Evolutionary conservation across 257 asterid species (phyloP).

Genomic region (Scutellaria baicalensis): DNA sequence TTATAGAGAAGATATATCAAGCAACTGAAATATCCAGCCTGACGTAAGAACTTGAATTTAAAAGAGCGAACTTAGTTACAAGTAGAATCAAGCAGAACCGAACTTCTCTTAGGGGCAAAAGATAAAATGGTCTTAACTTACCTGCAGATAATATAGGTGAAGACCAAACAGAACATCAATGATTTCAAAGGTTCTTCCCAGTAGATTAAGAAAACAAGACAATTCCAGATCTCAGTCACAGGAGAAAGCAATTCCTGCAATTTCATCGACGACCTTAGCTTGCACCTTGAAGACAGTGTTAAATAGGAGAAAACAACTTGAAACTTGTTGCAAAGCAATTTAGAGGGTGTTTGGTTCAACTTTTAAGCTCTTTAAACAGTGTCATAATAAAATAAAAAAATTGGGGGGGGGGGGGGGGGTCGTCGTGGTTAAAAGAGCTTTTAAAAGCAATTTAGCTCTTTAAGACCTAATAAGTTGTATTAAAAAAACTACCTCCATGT

Average conservation of each 20-base stretch:
- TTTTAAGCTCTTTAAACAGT: background rate
- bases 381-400: background rate
- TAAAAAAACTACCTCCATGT: background rate
- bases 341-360: background rate
- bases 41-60: background rate
- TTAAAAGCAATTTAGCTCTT: background rate
- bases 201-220: conserved; percentile 52
- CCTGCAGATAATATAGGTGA: conserved; percentile 61
- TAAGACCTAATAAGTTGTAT: background rate
- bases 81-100: background rate
- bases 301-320: too few species aligned
- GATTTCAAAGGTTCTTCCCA: conserved; percentile 85
- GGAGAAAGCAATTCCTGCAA: conserved; percentile 93
- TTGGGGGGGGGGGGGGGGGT: too few species aligned
- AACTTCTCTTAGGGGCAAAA: background rate
- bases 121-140: background rate
- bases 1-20: background rate
- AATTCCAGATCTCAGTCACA: conserved; percentile 46
- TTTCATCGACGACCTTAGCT: conserved; percentile 12
- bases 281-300: background rate
- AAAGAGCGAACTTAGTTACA: background rate
- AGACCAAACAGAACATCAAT: conserved; percentile 42
- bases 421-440: too few species aligned
- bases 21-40: background rate
- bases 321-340: too few species aligned